Base-by-base conservation (phyloP, 176 grass and related monocot genomes). In the Eleusine coracana region DNA sequence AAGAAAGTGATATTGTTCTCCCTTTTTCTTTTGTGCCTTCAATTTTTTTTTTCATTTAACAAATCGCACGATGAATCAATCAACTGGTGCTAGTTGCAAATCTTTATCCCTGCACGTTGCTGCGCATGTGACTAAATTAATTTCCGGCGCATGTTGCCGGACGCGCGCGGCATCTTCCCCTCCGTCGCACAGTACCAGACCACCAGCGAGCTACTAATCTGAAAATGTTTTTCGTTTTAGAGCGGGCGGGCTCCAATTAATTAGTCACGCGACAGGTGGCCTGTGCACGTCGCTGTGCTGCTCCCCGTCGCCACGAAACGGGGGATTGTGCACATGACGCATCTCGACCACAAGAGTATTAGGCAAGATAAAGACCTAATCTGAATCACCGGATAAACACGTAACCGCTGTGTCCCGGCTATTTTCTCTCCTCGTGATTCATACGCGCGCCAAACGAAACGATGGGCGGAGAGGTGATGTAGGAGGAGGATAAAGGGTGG, bases 221-320 rank as follows among this genome's bases (percentile, higher is more conserved):
- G 23, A 14, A 61, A 61, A 9, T 12, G 58, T 61, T 28, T 28
- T 29, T 29, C 31, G 60, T 23, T 59, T 25, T 58, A 0, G 18
- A 3, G 20, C n/a, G 59, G 55, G 31, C 31, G 41, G 13, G 45
- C 29, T 51, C 63, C 3, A 28, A 62, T 29, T 29, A 29, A 63
- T 29, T 5, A 29, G 42, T 14, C 10, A 34, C 10, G 56, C 41
- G 20, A 31, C 81, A 12, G 10, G 34, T 27, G 44, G 76, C 12
- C 16, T 6, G 17, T 56, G 17, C 12, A 18, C 66, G 70, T 80
- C 77, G 60, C 60, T 48, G 61, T 81, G 65, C 38, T 86, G 77
- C 77, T 75, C 61, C 84, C 70, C 61, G 20, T 59, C 21, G 56
- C 70, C 69, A 11, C 20, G 84, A 28, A 67, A 45, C 66, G 8